phyloP scores from a whole-genome alignment of 2,329 filamentous ascomycete genomes.

The Neofusicoccum laricinum region DNA sequence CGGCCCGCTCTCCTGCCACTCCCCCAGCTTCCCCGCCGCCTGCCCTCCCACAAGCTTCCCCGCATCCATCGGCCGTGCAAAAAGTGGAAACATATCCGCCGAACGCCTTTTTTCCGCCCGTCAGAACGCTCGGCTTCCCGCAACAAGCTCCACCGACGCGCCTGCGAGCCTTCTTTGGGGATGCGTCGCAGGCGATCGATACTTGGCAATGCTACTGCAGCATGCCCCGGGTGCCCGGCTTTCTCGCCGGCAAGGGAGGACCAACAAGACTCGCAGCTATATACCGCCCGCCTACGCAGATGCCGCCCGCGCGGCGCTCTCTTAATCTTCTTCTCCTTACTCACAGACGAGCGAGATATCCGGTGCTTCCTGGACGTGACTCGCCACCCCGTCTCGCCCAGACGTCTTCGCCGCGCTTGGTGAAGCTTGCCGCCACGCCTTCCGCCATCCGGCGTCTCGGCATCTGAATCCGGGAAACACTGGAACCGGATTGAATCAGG shows the following conservation, averaged over 20 bases:
- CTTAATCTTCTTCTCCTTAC: background rate
- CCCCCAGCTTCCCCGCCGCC: background rate
- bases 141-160: background rate
- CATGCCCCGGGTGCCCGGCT: background rate
- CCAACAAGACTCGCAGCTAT: background rate
- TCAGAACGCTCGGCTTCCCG: background rate
- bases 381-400: background rate
- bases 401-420: conserved; percentile 2
- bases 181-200: background rate
- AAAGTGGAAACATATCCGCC: background rate
- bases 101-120: conserved; percentile 6
- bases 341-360: background rate
- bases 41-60: background rate
- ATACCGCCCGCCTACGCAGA: background rate
- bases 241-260: background rate
- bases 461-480: background rate
- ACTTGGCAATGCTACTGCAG: background rate
- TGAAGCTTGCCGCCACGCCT: background rate
- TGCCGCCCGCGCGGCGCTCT: background rate
- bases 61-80: background rate
- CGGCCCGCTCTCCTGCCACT: background rate
- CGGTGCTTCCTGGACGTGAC: background rate
- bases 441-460: background rate
- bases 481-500: too few species aligned
- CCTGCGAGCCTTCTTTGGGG: background rate